Evolutionary conservation across 169 alveolate genomes (phyloP).

Genomic region (Eimeria zaria): DNA sequence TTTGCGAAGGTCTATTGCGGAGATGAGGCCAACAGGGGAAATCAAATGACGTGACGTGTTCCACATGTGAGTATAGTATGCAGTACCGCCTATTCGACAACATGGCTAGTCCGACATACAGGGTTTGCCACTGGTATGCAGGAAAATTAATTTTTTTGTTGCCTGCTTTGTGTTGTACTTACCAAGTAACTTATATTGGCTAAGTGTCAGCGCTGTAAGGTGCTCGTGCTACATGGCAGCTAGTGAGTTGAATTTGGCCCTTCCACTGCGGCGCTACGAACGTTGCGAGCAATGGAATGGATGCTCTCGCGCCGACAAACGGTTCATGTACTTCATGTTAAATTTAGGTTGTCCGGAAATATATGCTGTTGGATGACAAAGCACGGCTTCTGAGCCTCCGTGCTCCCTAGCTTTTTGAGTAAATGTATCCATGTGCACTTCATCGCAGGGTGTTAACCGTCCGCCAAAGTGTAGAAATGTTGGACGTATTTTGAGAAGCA

Average conservation of each 20-base stretch:
- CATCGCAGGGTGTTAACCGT: not conserved
- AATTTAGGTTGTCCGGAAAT: not conserved
- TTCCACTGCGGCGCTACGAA: not conserved
- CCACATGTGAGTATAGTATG: not conserved
- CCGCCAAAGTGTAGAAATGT: not conserved
- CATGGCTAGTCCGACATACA: not conserved
- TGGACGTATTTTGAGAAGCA: not conserved
- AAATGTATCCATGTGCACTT: not conserved
- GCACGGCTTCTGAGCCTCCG: not conserved
- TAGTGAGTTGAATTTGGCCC: not conserved
- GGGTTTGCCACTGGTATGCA: not conserved
- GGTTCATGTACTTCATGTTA: not conserved
- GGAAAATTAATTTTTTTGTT: not conserved
- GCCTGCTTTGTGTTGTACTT: not conserved
- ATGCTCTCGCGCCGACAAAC: not conserved
- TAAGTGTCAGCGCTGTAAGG: not conserved
- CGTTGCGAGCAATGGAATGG: not conserved
- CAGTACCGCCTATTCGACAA: no score
- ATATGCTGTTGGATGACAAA: not conserved
- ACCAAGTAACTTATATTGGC: not conserved
- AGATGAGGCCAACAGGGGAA: not conserved
- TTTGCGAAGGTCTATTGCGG: not conserved
- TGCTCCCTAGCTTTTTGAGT: not conserved
- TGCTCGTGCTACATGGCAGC: not conserved
- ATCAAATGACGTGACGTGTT: not conserved